Evolutionary conservation across 192 early-diverging fungal genomes (phyloP), one percentile per base, ranked within the genome.

Genomic region (Kickxella alabastrina): DNA sequence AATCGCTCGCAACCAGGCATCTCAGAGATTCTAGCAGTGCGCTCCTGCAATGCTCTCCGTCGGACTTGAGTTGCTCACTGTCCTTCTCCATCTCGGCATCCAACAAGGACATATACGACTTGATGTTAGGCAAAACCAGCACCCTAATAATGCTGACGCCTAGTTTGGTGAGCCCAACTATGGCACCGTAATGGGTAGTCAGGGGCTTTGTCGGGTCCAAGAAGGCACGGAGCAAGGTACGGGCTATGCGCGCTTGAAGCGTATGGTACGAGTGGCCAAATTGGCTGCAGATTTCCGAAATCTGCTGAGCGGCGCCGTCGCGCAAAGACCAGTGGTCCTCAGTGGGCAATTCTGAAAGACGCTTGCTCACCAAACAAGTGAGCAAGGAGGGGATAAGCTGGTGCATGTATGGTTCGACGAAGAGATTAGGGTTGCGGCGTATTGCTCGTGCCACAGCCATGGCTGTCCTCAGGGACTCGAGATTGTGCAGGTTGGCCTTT

Each of bases 361-460:
- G 66, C 52, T 91, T 91, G 52, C 86, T 86, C 7, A 98, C 91
- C 22, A 97, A 71, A 54, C 93, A 97, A 12, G 97, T 92, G 37
- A 99, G 68, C 27, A 98, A 83, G 4, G 87, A 82, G 10, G 95
- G 95, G 36, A 98, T 88, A 8, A 99, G 75, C 82, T 97, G 92
- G 67, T 99, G 95, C 31, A 99, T 53, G 35, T 98, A 93, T 42
- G 97, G 93, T 57, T 99, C 97, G 4, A 94, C 71, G 80, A 90
- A 92, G 6, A 97, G 56, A 57, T 92, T 87, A 18, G 86, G 80
- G 73, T 98, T 99, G 37, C 83, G 79, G 18, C 98, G 72, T 14
- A 99, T 55, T 1, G 90, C 82, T 15, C 83, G 75, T 5, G 87
- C 84, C 52, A 92, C 85, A 0, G 84, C 84, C 74, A 98, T 80